Evolutionary conservation across 1,284 basidiomycete species (phyloP), one percentile per base, ranked within the genome.

Genomic region (Pulveroboletus sp.): DNA sequence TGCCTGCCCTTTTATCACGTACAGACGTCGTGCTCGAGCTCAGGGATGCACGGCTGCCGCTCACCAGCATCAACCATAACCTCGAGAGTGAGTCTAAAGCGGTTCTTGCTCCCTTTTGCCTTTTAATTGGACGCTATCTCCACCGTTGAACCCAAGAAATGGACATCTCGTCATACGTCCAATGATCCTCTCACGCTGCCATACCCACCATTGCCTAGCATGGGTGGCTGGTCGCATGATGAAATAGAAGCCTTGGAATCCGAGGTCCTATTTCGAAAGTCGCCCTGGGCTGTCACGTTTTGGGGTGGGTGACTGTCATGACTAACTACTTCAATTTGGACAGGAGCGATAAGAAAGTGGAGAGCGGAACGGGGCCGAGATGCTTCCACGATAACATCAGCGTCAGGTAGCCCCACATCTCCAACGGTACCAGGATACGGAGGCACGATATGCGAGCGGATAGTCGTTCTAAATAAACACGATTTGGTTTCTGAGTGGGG

Each of bases 1-100:
- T 97, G 36, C 91, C 93, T 14, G 77, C 82, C 42, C 78, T 94
- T 54, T 81, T 97, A 44, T 84, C 84, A 47, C 86, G 85, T 62
- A 95, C 91, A 50, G 93, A 94, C 68, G 85, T 99, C 57, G 92
- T 99, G 51, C 87, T 99, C 60, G 96, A 99, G 77, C 87, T 96
- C 22, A 83, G 96, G 63, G 96, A 99, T 75, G 87, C 96, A 3
- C 84, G 96, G 25, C 78, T 99, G 33, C 96, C 96, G 4, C 79
- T 99, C 56, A 97, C 96, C 18, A 94, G 90, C 63, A 93, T 98
- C 72, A 99, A 99, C 73, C 83, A 87, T 47, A 86, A 86, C 14
- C 87, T 97, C 57, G 94, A 97, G 81, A 83, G 86, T 85, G 72
- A 68, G 78, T 72, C 29, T 1, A 5, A 43, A 29, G 5, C 3